Conservation (phyloP, 371 early-diverging fungal species). For the Mortierella sp. region DNA sequence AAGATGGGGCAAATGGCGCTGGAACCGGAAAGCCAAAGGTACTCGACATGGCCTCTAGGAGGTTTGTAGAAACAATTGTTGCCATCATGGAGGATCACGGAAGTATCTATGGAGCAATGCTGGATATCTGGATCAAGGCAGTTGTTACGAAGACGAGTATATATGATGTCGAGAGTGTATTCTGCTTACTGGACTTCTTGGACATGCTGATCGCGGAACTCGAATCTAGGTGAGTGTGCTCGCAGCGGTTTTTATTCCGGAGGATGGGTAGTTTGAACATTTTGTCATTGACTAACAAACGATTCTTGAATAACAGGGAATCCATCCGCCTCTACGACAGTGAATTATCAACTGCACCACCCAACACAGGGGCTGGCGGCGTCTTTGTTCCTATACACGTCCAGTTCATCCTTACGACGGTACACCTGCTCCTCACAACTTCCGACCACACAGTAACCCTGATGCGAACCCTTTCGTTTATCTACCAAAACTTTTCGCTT, state of each 20-base stretch:
- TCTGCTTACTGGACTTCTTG: conserved; percentile 63
- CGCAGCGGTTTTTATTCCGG: background rate
- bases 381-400: conserved; percentile 55
- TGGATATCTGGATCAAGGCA: conserved; percentile 65
- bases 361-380: conserved; percentile 9
- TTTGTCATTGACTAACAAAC: background rate
- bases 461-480: conserved; percentile 62
- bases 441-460: conserved; percentile 64
- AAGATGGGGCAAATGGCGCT: conserved; percentile 22
- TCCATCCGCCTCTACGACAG: conserved; percentile 40
- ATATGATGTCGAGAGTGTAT: conserved; percentile 63
- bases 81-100: conserved; percentile 56
- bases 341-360: conserved; percentile 28
- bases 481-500: conserved; percentile 63
- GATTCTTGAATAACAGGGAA: conserved; percentile 12
- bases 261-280: background rate
- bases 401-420: conserved; percentile 59
- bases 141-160: conserved; percentile 61
- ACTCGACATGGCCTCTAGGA: conserved; percentile 61
- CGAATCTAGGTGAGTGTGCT: conserved; percentile 55
- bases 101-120: conserved; percentile 62
- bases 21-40: conserved; percentile 61
- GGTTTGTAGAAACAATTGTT: conserved; percentile 65
- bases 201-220: conserved; percentile 58
- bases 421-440: conserved; percentile 56